phyloP scores from a whole-genome alignment of 176 grass and related monocot species.

The Sorghum bicolor region DNA sequence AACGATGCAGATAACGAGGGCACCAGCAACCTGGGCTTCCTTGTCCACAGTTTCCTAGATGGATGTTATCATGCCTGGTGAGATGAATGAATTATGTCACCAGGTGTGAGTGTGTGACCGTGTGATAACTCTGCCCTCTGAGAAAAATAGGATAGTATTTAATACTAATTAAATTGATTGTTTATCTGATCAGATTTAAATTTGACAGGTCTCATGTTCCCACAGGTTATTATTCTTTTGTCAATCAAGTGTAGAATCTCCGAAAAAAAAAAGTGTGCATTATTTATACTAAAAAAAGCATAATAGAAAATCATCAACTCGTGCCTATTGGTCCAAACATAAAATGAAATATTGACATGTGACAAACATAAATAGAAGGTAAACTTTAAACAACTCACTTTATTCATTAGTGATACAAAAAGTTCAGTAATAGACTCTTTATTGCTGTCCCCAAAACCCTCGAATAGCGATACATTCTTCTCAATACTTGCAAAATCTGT shows the following conservation, averaged over 20 bases:
- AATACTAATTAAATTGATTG: not conserved
- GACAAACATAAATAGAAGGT: conserved; percentile 25
- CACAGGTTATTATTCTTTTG: not conserved
- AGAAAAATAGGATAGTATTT: conserved; percentile 6
- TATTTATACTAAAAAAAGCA: conserved; percentile 1
- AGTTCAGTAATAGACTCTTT: conserved; percentile 85
- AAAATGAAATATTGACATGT: not conserved
- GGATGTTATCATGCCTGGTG: no score
- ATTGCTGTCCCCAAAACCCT: conserved; percentile 76
- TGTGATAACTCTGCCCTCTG: not conserved
- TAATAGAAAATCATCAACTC: conserved; percentile 9
- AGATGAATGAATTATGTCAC: not conserved
- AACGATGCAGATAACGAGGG: not conserved
- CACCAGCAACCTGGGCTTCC: not conserved
- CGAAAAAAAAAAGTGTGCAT: not conserved
- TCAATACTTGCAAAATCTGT: conserved; percentile 52
- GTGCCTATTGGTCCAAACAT: not conserved
- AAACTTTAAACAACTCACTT: conserved; percentile 53
- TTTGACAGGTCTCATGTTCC: not conserved
- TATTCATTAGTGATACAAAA: conserved; percentile 72
- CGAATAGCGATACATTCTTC: conserved; percentile 37
- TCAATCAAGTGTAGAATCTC: not conserved
- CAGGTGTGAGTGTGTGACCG: no score
- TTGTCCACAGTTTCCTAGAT: not conserved
- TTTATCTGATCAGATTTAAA: not conserved